Evolutionary conservation across 2,329 filamentous ascomycete genomes (phyloP), one percentile per base, ranked within the genome.

Genomic region (Cladosporium halotolerans): DNA sequence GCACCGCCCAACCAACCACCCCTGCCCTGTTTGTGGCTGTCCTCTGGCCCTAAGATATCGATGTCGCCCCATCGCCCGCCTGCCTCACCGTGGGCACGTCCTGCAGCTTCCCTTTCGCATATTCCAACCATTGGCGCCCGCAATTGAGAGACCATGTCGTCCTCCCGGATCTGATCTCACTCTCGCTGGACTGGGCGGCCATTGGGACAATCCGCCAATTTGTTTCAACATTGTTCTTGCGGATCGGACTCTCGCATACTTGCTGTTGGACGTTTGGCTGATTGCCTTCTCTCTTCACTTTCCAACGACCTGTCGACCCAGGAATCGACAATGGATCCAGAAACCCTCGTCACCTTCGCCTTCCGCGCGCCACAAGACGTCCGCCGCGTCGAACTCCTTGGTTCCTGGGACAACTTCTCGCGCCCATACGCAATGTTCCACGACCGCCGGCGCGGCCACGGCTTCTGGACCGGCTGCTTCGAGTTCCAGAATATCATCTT

Each of bases 341-440:
- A 48, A 49, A 70, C 70, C 7, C 61, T 72, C 14, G 57, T 70
- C 33, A 69, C 69, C 5, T 72, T 72, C 52, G 57, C 66, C n/a
- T 68, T 70, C 58, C 62, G 61, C 55, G 59, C 63, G 23, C 63
- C 65, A 11, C 77, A 79, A 58, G 77, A 80, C 48, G 78, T 83
- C 58, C 77, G 79, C 58, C 85, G 85, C 42, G 88, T 96, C 60
- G 83, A 88, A 66, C 79, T 96, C 43, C 78, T 93, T 62, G 92
- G 92, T 58, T 96, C 90, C 58, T 97, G 92, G 92, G 91, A 96
- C 74, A 96, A 96, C 74, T 96, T 96, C 72, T 77, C 79, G 56
- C 83, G 80, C 65, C 76, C 82, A 46, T 92, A 96, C 75, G 76
- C 76, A 43, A 90, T 97, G 84, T 83, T 92, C 68, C 82, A 84